Base-by-base conservation (phyloP, 345 rosid genomes). In the Linum trigynum region DNA sequence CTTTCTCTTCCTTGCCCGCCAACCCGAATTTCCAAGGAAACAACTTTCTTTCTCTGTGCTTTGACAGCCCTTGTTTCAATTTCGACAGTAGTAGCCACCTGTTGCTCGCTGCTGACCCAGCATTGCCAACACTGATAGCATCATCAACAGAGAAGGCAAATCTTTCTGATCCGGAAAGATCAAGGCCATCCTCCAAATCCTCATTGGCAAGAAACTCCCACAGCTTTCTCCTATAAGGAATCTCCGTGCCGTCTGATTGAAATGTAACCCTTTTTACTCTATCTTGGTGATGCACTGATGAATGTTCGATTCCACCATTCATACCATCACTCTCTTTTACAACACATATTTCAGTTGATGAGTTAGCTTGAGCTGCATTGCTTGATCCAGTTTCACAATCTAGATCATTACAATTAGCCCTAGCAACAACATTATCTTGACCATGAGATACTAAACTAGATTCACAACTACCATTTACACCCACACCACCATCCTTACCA, bases 91-190 rank as follows among this genome's bases (percentile, higher is more conserved):
- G 68, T 64, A 90, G 65, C 99, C 96, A 90, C 77, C 96, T 84
- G 67, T 80, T 85, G 65, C 87, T 88, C 39, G 74, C 90, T 2
- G 87, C 84, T 9, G 91, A 76, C 38, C 79, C 89, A 0, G 83
- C 84, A 76, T 79, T 83, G 79, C 83, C 83, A 55, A 79, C 89
- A 61, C 80, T 79, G 61, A 88, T 77, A 3, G 92, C 90, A 72
- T 92, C 99, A 62, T 92, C 92, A 11, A 90, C 88, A 0, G 96
- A 90, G 75, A 92, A 92, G 2, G 97, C 92, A 67, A 92, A 92
- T 69, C 99, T 80, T 50, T 81, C 95, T 1, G 99, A 86, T 57
- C 99, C 99, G 2, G 99, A 88, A 67, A 92, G 92, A 81, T 92
- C 97, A 72, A 90, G 80, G 38, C 96, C 97, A 45, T 92, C 97